phyloP scores from a whole-genome alignment of 2,329 filamentous ascomycete species.

The Xylaria sp. region DNA sequence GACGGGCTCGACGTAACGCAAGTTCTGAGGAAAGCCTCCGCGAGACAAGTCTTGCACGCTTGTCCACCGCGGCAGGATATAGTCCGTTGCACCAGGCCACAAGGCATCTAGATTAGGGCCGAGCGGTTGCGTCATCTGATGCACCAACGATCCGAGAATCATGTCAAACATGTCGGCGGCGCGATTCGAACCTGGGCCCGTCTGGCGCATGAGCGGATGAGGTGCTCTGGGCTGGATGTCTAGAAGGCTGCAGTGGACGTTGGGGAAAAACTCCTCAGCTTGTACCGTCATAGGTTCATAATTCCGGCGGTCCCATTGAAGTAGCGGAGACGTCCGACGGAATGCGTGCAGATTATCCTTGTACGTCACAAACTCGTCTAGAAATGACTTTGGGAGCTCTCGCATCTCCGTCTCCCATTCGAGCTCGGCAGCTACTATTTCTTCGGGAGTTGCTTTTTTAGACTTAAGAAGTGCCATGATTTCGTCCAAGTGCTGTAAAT shows the following conservation, averaged over 20 bases:
- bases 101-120: conserved; percentile 59
- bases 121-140: conserved; percentile 50
- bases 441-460: conserved; percentile 29
- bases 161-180: conserved; percentile 63
- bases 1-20: conserved; percentile 54
- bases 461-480: conserved; percentile 33
- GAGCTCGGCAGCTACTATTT: conserved; percentile 47
- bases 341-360: conserved; percentile 66
- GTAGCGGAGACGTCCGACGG: conserved; percentile 58
- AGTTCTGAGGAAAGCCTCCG: conserved; percentile 56
- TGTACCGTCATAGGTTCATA: conserved; percentile 74
- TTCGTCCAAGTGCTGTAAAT: background rate
- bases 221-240: conserved; percentile 72
- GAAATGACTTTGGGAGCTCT: conserved; percentile 19
- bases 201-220: conserved; percentile 59
- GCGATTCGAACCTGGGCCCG: conserved; percentile 53
- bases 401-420: conserved; percentile 52
- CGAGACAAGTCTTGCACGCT: conserved; percentile 58
- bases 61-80: conserved; percentile 59
- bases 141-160: conserved; percentile 57
- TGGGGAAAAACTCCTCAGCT: conserved; percentile 73
- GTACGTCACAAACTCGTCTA: conserved; percentile 52
- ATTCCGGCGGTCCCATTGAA: conserved; percentile 75
- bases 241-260: conserved; percentile 65
- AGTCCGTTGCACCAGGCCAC: conserved; percentile 69